Evolutionary conservation across 2,329 filamentous ascomycete genomes (phyloP).

Genomic region (Penicillium crustosum): DNA sequence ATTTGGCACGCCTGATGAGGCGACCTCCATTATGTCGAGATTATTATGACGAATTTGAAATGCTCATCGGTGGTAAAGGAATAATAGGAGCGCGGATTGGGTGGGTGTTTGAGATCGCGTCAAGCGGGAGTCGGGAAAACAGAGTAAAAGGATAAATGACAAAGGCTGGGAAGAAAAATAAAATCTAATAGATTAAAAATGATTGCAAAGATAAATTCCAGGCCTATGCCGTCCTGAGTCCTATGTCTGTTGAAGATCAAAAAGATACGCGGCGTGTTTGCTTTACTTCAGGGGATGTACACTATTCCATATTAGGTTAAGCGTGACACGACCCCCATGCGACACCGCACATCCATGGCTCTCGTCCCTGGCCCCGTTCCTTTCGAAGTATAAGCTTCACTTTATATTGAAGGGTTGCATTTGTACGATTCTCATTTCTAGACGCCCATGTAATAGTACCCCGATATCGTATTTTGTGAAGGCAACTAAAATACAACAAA

Average conservation of each 20-base stretch:
- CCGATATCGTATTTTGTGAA: background rate
- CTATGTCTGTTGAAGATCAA: slow-evolving; percentile 9
- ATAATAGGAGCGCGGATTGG: slow-evolving; percentile 17
- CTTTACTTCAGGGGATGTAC: slow-evolving; percentile 28
- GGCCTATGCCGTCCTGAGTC: slow-evolving; percentile 1
- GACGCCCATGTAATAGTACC: background rate
- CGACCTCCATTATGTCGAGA: slow-evolving; percentile 40
- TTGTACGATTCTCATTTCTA: background rate
- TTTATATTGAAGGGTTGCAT: background rate
- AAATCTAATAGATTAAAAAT: slow-evolving; percentile 22
- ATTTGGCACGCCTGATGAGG: slow-evolving; percentile 38
- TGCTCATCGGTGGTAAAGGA: slow-evolving; percentile 35
- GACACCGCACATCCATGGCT: slow-evolving; percentile 15
- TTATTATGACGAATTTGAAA: slow-evolving; percentile 25
- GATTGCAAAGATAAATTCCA: slow-evolving; percentile 13
- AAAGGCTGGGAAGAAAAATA: background rate
- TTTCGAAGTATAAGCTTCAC: background rate
- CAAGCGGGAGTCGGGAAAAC: slow-evolving; percentile 1
- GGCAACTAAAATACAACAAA: background rate
- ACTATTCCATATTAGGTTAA: slow-evolving; percentile 17
- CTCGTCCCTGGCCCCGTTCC: slow-evolving; percentile 16
- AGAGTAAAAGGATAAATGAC: slow-evolving; percentile 4
- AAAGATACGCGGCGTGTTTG: slow-evolving; percentile 25
- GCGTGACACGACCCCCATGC: slow-evolving; percentile 23
- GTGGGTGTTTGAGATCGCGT: slow-evolving; percentile 20